Base-by-base conservation (phyloP, 2,329 filamentous ascomycete species). In the Coniochaeta prunicola region DNA sequence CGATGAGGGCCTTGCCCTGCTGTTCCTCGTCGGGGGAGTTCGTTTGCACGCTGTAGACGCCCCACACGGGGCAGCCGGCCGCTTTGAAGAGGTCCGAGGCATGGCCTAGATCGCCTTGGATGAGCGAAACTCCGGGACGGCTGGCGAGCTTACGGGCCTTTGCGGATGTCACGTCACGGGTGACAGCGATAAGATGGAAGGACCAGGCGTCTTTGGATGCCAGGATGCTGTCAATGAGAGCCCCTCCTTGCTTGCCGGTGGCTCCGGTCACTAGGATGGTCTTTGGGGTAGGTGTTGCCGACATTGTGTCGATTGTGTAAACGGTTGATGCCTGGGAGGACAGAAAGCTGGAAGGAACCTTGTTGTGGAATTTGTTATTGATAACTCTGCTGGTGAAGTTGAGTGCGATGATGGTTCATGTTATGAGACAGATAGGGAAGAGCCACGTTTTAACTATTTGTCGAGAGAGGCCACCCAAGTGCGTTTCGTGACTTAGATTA, bases 41-140 rank as follows among this genome's bases (percentile, higher is more conserved):
- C 58, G 81, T 71, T 68, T 84, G 81, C 2, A 85, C 81, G 56
- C 76, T 80, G 69, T 79, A 85, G 4, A 85, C 79, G 2, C 81
- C 82, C 78, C 79, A 82, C 38, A 83, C 72, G 0, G 72, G 69
- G n/a, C 40, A n/a, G 24, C n/a, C 59, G 10, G 62, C 63, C 1
- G 62, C 31, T 21, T 69, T 61, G 59, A 86, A 84, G 45, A 86
- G 76, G 0, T 65, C 71, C 0, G 72, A 67, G 0, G 77, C 70
- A 36, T 82, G 69, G 60, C 80, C 73, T 19, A 87, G 71, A 59
- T 86, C 76, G 24, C 84, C 83, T 65, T 81, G 68, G 6, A 87
- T 73, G 6, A 87, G 65, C 40, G 77, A 76, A 60, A 86, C 75
- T 7, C 74, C 71, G 12, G 77, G 74, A 57, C 73, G 69, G 21